Evolutionary conservation across 73 alveolate genomes (phyloP), one percentile per base, ranked within the genome.

Genomic region (Paramecium caudatum): DNA sequence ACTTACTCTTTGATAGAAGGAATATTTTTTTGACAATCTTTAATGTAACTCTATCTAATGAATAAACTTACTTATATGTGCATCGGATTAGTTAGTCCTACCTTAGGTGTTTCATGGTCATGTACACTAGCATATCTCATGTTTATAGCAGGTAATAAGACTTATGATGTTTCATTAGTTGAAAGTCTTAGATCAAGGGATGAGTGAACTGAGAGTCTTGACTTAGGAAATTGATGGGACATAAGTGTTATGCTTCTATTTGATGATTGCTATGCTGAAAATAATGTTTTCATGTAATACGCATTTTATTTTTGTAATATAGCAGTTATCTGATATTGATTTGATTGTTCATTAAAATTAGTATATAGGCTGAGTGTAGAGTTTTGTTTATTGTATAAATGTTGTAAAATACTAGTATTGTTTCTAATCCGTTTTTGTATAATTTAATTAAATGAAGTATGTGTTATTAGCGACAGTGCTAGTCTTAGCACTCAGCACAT

Each of bases 351-450:
- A 55, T 55, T 23, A 55, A 55, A 27, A 27, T 55, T 43, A 27
- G n/a, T n/a, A n/a, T n/a, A n/a, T n/a, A n/a, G n/a, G n/a, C n/a
- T n/a, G n/a, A n/a, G n/a, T n/a, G n/a, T n/a, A n/a, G n/a, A n/a
- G n/a, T n/a, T n/a, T n/a, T n/a, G n/a, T n/a, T n/a, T n/a, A n/a
- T n/a, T n/a, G n/a, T n/a, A n/a, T n/a, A n/a, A n/a, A n/a, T n/a
- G n/a, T n/a, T n/a, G n/a, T n/a, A n/a, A n/a, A n/a, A n/a, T n/a
- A n/a, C n/a, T n/a, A n/a, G n/a, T n/a, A n/a, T n/a, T n/a, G n/a
- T 37, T 55, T 55, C 80, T 55, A 55, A 55, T 55, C 80, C 80
- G 80, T 55, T 55, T 55, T 55, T 55, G 45, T 55, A 55, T 55
- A 55, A 55, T 27, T 55, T 55, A 55, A 55, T 55, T 55, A 55